These are phyloP conservation scores for Astrocystis sublimbata DNA, from an alignment of 495 filamentous ascomycete species.

Conservation along the genomic window DNA sequence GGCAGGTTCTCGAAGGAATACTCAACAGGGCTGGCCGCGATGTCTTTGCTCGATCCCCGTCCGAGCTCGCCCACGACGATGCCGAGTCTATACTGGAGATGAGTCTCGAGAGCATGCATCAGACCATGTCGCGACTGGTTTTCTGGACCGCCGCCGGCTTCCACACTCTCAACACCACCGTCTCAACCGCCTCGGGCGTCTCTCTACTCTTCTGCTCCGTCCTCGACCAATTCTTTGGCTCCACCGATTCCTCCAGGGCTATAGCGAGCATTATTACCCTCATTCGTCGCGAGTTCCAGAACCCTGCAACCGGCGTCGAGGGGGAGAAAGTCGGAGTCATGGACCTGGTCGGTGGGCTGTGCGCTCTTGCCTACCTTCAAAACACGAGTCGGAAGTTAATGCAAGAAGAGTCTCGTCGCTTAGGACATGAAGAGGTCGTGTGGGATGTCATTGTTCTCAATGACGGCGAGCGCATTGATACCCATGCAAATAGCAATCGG, in stretches of 20 bases:
- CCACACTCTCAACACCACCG: constrained; percentile 63
- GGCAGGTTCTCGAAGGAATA: constrained; percentile 66
- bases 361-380: constrained; percentile 72
- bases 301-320: constrained; percentile 56
- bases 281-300: constrained; percentile 69
- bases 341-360: constrained; percentile 66
- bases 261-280: constrained; percentile 76
- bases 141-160: constrained; percentile 73
- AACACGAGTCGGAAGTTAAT: constrained; percentile 63
- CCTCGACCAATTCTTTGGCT: constrained; percentile 73
- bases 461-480: constrained; percentile 61
- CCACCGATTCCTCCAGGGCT: constrained; percentile 77
- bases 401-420: constrained; percentile 54
- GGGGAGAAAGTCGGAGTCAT: constrained; percentile 65
- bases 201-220: constrained; percentile 66
- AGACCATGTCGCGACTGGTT: constrained; percentile 62
- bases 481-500: constrained; percentile 45
- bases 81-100: constrained; percentile 63
- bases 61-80: constrained; percentile 58
- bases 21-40: constrained; percentile 69
- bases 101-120: constrained; percentile 64
- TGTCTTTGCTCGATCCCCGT: constrained; percentile 55
- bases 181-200: constrained; percentile 61
- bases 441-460: constrained; percentile 81
- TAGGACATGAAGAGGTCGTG: constrained; percentile 61